A percentile compares a stretch with the other conserved stretches of the same genome.
These are phyloP conservation scores for Stachybotrys chartarum DNA, from an alignment of 2,329 filamentous ascomycete species.

Conservation along the genomic window DNA sequence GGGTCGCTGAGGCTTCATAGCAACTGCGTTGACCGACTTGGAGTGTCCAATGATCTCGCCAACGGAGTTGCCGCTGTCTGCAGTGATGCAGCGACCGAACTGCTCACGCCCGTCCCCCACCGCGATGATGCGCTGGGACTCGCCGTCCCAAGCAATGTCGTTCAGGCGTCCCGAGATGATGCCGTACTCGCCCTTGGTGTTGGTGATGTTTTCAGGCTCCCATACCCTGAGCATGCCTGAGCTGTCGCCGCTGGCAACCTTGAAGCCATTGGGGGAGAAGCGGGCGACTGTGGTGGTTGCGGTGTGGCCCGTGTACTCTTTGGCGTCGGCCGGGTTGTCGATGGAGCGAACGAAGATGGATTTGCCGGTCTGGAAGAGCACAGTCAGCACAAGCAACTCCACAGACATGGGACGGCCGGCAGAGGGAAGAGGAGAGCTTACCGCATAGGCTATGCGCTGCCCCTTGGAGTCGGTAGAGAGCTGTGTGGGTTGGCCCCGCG, in stretches of 20 bases:
- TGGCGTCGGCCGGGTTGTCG: conserved; percentile 75
- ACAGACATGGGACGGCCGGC: neutral
- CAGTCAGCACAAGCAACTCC: neutral
- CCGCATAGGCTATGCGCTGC: conserved; percentile 86
- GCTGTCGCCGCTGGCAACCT: conserved; percentile 85
- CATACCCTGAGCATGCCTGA: conserved; percentile 83
- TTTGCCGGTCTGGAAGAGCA: conserved; percentile 67
- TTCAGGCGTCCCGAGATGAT: conserved; percentile 95
- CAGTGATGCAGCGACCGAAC: conserved; percentile 89
- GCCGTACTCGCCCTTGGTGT: conserved; percentile 87
- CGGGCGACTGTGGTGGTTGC: conserved; percentile 83
- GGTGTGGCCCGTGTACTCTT: conserved; percentile 90
- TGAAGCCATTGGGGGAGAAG: conserved; percentile 91
- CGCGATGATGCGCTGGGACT: conserved; percentile 92
- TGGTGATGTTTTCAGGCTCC: conserved; percentile 79
- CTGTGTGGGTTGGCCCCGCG: conserved; percentile 79
- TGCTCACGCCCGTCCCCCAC: conserved; percentile 92
- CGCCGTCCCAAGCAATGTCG: conserved; percentile 95
- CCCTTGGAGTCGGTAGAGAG: conserved; percentile 85
- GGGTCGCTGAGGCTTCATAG: conserved; percentile 84
- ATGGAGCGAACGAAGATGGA: conserved; percentile 94
- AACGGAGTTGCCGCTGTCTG: conserved; percentile 91
- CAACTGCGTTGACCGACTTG: conserved; percentile 82
- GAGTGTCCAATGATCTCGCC: conserved; percentile 92
- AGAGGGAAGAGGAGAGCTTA: conserved; percentile 34